Evolutionary conservation across 2,329 filamentous ascomycete species (phyloP), one percentile per base, ranked within the genome.

Genomic region (Pyricularia sp.): DNA sequence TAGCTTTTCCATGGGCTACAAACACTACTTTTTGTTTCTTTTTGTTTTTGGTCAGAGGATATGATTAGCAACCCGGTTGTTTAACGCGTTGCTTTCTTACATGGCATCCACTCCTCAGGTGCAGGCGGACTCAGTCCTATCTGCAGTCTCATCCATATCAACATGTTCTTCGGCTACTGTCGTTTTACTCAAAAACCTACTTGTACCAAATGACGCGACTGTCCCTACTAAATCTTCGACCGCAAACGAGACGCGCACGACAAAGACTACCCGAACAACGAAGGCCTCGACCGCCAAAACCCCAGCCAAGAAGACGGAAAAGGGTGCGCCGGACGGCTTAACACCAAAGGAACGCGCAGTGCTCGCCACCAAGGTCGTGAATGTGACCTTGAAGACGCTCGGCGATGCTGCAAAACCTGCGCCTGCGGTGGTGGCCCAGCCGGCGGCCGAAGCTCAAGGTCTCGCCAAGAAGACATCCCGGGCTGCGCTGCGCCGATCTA

Each of bases 291-390:
- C 63, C 65, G 10, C 67, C 2, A 64, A 64, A 57, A 65, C 65
- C 6, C 67, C 66, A 1, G 62, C 71, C 44, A 66, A 70, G 66
- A 75, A 72, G 66, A 68, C 72, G 40, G 62, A 70, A 30, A 70
- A 72, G 55, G 65, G 66, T 40, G 64, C 65, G 53, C 65, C 66
- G 12, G 69, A 71, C 66, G 68, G 71, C 63, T 73, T 88, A 33
- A 76, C 81, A 4, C 72, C 78, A 5, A 84, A 82, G 69, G 88
- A 91, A 66, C 85, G 82, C 73, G 86, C 85, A 63, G 79, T 84
- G 60, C 76, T 93, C 44, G 89, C 89, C 13, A 91, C 89, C 0
- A 84, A 91, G 67, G 79, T 91, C 44, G 84, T 91, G 70, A 93
- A 93, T 72, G 78, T 79, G 7, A 81, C 86, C 1, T 78, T 93